Evolutionary conservation across 164 flowering plant species (phyloP).

Genomic region (Vitis rotundifolia): DNA sequence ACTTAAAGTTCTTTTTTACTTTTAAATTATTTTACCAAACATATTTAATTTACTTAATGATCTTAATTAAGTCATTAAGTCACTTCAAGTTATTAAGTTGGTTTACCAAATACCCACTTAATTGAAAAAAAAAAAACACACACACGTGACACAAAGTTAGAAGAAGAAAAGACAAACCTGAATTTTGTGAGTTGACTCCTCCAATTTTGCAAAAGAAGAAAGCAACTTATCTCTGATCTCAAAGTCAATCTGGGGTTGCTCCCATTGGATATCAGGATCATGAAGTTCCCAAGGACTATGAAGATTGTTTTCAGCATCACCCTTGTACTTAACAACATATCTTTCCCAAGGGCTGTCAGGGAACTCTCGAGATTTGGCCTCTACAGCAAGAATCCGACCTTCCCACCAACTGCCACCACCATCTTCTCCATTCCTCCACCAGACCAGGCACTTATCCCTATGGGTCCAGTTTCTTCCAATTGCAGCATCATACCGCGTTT

Average conservation of each 20-base stretch:
- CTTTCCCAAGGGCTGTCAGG: conserved; percentile 98
- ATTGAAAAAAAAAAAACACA: background rate
- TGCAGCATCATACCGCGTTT: conserved; percentile 73
- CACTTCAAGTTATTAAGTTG: too few relatives aligned
- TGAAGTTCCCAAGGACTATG: conserved; percentile 95
- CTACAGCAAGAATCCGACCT: conserved; percentile 56
- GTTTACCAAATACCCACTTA: too few relatives aligned
- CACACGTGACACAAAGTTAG: background rate
- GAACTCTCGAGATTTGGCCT: conserved; percentile 62
- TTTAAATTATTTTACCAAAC: too few relatives aligned
- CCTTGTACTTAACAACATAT: conserved; percentile 58
- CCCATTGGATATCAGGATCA: conserved; percentile 52
- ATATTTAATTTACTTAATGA: too few relatives aligned
- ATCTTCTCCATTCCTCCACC: conserved; percentile 75
- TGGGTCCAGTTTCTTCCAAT: conserved; percentile 65
- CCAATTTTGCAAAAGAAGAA: conserved; percentile 48
- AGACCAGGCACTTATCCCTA: conserved; percentile 78
- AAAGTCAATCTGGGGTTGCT: conserved; percentile 61
- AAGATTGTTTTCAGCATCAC: conserved; percentile 34
- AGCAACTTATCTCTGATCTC: conserved; percentile 48
- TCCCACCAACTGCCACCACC: conserved; percentile 91
- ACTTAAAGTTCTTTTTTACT: too few relatives aligned
- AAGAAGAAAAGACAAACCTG: conserved; percentile 8
- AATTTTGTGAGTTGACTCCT: conserved; percentile 37
- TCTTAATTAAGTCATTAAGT: too few relatives aligned